These are phyloP conservation scores for Draba incana DNA, from an alignment of 345 rosid species.

Conservation along the genomic window DNA sequence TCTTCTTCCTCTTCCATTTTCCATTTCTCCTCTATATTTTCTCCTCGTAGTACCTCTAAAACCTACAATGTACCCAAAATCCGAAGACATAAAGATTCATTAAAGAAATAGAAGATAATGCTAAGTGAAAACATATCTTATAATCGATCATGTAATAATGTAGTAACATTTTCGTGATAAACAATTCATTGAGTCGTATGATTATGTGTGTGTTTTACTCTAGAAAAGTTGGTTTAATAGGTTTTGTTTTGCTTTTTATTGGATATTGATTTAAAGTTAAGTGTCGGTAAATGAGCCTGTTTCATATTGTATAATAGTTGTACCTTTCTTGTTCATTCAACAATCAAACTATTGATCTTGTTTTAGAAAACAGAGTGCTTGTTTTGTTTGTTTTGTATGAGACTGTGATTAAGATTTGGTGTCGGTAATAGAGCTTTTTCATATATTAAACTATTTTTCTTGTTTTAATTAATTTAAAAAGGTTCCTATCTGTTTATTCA, in stretches of 20 bases:
- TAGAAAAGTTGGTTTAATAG: conserved; percentile 13
- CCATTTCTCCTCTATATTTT: conserved; percentile 75
- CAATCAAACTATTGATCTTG: neutral
- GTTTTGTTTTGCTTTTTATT: conserved; percentile 18
- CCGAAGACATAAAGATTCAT: neutral
- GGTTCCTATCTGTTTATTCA: neutral
- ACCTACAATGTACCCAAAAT: conserved; percentile 46
- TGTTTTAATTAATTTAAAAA: neutral
- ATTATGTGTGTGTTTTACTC: neutral
- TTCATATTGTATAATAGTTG: neutral
- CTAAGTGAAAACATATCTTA: neutral
- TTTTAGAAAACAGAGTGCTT: conserved; percentile 10
- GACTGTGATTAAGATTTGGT: conserved; percentile 30
- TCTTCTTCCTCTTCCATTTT: conserved; percentile 79
- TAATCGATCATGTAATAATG: conserved; percentile 5
- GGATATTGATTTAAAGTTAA: conserved; percentile 8
- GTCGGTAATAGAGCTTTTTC: conserved; percentile 33
- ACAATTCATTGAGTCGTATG: neutral
- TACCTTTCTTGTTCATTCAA: neutral
- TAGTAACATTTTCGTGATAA: conserved; percentile 10
- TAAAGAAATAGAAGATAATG: neutral
- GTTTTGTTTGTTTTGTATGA: conserved; percentile 26
- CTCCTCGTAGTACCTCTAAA: conserved; percentile 65
- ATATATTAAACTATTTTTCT: conserved; percentile 9
- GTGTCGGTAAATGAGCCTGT: conserved; percentile 35